Conservation (phyloP, 2,329 filamentous ascomycete genomes). For the Chalara sp. region DNA sequence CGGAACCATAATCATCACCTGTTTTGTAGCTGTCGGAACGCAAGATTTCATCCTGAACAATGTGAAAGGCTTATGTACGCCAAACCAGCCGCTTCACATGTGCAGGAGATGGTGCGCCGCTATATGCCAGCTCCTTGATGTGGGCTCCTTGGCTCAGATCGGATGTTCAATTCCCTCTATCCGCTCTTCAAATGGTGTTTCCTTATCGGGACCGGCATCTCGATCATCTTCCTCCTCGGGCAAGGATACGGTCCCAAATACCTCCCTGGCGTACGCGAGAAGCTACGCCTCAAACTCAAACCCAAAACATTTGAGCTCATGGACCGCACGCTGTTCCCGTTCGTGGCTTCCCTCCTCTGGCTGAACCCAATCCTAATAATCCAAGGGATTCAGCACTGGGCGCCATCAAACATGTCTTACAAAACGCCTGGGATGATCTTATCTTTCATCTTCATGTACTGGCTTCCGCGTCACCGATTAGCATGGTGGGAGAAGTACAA, state of each 20-base stretch:
- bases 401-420: constrained; percentile 36
- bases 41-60: constrained; percentile 34
- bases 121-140: constrained; percentile 28
- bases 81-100: constrained; percentile 12
- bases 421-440: constrained; percentile 36
- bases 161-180: constrained; percentile 36
- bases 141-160: constrained; percentile 30
- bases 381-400: constrained; percentile 37
- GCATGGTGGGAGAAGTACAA: constrained; percentile 43
- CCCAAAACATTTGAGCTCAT: constrained; percentile 28
- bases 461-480: constrained; percentile 30
- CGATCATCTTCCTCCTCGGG: constrained; percentile 29
- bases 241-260: constrained; percentile 30
- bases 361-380: constrained; percentile 35
- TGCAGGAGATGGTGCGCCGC: constrained; percentile 24
- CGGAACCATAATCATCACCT: constrained; percentile 36
- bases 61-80: constrained; percentile 24
- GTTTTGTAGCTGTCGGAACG: constrained; percentile 34
- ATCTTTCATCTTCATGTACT: constrained; percentile 37
- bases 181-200: constrained; percentile 39
- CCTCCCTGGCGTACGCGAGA: constrained; percentile 28
- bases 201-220: constrained; percentile 32
- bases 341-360: constrained; percentile 33
- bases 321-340: constrained; percentile 32
- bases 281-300: constrained; percentile 24